Evolutionary conservation across 1,139 yeast genomes (phyloP), one percentile per base, ranked within the genome.

Genomic region (Suzukiozyma palmioleophila): DNA sequence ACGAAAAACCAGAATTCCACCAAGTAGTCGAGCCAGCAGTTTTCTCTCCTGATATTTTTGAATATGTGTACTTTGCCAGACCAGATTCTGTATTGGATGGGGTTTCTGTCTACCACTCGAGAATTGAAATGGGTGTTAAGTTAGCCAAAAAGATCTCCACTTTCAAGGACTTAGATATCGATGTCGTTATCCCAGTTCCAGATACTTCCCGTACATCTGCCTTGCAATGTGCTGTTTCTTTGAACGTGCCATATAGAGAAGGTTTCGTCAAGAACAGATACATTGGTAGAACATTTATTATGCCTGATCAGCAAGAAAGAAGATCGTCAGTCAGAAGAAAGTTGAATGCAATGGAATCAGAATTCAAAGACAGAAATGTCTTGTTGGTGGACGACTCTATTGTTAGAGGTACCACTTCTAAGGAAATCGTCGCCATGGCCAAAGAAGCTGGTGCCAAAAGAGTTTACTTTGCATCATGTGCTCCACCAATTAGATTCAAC

Each of bases 71-170:
- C 66, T 92, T 92, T 68, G 97, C 98, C 24, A 81, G 99, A 60
- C 97, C 97, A 0, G 99, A 92, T 61, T 84, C 96, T 35, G 95
- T 92, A 31, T 68, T 90, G 54, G 99, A 92, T 61, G 98, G 98
- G 15, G 84, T 90, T 38, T 85, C 95, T 12, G 97, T 92, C 25
- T 94, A 92, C 66, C 81, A 92, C 54, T 82, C 96, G 26, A 81
- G 98, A 60, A 75, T 92, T 48, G 90, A 82, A 47, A 94, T 94
- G 98, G 99, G 99, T 51, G 81, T 76, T 49, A 86, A 84, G 57
- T 74, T 92, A 43, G 98, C 97, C 8, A 66, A 72, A 38, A 84
- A 81, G 56, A 84, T 94, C 47, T 61, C 71, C 39, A 52, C 60
- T 32, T 62, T 68, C n/a, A 50, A 64, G 8, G 80, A 81, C 35